Percentiles rank a stretch among this genome's conserved stretches.
phyloP scores from a whole-genome alignment of 768 basidiomycete species.

The Suillus occidentalis region DNA sequence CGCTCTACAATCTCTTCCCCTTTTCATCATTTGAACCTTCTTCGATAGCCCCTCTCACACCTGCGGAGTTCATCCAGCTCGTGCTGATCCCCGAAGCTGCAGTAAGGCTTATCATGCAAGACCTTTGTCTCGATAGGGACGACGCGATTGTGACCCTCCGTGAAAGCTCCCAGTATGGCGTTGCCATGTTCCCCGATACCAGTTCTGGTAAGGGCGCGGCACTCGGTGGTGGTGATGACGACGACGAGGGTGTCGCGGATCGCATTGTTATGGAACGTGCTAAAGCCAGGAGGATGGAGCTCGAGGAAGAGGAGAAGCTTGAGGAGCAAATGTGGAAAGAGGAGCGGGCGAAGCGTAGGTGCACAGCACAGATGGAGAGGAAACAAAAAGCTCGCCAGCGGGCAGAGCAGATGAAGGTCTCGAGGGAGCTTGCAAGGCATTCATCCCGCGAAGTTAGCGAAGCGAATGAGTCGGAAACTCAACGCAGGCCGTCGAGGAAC shows the following conservation, averaged over 20 bases:
- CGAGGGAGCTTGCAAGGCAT: background rate
- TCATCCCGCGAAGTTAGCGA: constrained; percentile 4
- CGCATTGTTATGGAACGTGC: constrained; percentile 47
- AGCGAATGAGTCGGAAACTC: constrained; percentile 20
- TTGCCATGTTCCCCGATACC: constrained; percentile 74
- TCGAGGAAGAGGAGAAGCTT: constrained; percentile 40
- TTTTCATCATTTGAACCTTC: constrained; percentile 52
- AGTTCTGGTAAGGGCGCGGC: constrained; percentile 26
- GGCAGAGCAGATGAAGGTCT: constrained; percentile 14
- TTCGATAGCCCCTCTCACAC: constrained; percentile 63
- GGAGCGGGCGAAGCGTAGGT: constrained; percentile 23
- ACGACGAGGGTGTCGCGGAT: constrained; percentile 35
- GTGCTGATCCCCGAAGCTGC: constrained; percentile 92
- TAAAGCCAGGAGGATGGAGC: constrained; percentile 37
- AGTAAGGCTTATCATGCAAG: constrained; percentile 77
- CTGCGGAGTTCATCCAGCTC: constrained; percentile 75
- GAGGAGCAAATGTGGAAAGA: constrained; percentile 30
- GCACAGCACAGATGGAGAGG: constrained; percentile 16
- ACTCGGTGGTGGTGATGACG: constrained; percentile 38
- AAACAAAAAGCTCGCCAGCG: constrained; percentile 25
- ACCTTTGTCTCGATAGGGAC: constrained; percentile 49
- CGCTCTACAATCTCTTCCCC: constrained; percentile 75
- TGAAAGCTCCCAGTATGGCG: constrained; percentile 81
- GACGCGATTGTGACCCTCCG: constrained; percentile 60
- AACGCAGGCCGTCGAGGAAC: constrained; percentile 9